phyloP scores from a whole-genome alignment of 2,329 filamentous ascomycete species.

The Orbilia blumenaviensis region DNA sequence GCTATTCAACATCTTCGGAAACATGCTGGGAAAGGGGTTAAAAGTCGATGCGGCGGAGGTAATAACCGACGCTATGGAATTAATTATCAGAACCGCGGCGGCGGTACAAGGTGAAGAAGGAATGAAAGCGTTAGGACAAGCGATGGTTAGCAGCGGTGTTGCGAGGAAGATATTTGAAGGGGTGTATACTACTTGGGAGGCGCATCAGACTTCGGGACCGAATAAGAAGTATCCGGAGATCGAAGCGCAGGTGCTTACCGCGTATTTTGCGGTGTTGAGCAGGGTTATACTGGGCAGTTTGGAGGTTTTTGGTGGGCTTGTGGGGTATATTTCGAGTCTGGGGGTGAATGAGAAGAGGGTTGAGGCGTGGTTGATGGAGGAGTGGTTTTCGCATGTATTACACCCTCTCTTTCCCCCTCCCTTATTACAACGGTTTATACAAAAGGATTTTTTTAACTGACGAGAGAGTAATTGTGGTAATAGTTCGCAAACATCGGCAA shows the following conservation, averaged over 20 bases:
- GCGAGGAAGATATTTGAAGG: slow-evolving; percentile 72
- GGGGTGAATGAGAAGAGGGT: slow-evolving; percentile 59
- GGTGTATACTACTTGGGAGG: slow-evolving; percentile 74
- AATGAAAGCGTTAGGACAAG: slow-evolving; percentile 71
- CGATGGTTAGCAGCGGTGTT: slow-evolving; percentile 72
- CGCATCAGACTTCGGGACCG: slow-evolving; percentile 83
- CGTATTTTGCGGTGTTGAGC: slow-evolving; percentile 84
- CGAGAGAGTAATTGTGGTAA: not conserved
- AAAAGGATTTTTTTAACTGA: not conserved
- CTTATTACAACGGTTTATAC: not conserved
- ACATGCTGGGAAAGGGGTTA: slow-evolving; percentile 62
- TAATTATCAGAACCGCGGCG: slow-evolving; percentile 71
- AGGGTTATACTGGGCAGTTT: slow-evolving; percentile 74
- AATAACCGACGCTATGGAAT: slow-evolving; percentile 71
- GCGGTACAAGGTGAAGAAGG: slow-evolving; percentile 71
- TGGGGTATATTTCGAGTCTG: slow-evolving; percentile 54
- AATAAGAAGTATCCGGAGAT: slow-evolving; percentile 75
- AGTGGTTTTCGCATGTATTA: slow-evolving; percentile 62
- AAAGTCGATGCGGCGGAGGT: slow-evolving; percentile 67
- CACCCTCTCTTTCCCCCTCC: slow-evolving; percentile 10
- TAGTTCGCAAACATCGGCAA: slow-evolving; percentile 58
- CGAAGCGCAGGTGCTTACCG: slow-evolving; percentile 78
- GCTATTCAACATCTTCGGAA: slow-evolving; percentile 64
- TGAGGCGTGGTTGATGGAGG: slow-evolving; percentile 65
- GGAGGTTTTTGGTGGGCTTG: slow-evolving; percentile 68